These are phyloP conservation scores for Pseudocercospora cruenta DNA, from an alignment of 2,329 filamentous ascomycete genomes.

Conservation along the genomic window DNA sequence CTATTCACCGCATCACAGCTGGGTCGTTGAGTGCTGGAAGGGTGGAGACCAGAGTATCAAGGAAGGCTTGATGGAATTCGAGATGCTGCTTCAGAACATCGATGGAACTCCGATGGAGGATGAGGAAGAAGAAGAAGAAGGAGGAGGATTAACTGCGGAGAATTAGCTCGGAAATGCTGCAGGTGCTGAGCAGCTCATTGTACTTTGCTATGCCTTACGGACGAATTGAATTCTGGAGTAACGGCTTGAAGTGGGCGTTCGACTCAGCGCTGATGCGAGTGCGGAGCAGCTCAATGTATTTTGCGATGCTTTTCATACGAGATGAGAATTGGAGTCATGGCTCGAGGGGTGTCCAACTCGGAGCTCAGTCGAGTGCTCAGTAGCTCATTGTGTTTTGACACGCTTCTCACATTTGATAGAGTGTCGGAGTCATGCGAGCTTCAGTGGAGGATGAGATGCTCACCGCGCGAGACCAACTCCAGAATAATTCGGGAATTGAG, in stretches of 20 bases:
- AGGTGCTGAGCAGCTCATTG: background rate
- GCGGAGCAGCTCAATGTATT: too few relatives aligned
- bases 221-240: background rate
- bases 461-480: too few relatives aligned
- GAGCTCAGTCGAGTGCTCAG: too few relatives aligned
- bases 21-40: background rate
- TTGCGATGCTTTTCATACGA: too few relatives aligned
- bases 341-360: too few relatives aligned
- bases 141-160: background rate
- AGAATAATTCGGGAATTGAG: too few relatives aligned
- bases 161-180: background rate
- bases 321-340: too few relatives aligned
- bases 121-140: background rate
- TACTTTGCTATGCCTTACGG: background rate
- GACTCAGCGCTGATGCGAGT: background rate
- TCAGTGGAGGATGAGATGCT: too few relatives aligned
- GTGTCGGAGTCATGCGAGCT: too few relatives aligned
- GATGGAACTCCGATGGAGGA: background rate
- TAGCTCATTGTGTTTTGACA: too few relatives aligned
- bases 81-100: background rate
- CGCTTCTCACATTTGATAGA: too few relatives aligned
- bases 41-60: background rate
- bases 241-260: too few relatives aligned
- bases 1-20: background rate
- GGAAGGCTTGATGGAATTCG: background rate